Conservation (phyloP, 306 rosid species). For the Dicorynia guianensis region DNA sequence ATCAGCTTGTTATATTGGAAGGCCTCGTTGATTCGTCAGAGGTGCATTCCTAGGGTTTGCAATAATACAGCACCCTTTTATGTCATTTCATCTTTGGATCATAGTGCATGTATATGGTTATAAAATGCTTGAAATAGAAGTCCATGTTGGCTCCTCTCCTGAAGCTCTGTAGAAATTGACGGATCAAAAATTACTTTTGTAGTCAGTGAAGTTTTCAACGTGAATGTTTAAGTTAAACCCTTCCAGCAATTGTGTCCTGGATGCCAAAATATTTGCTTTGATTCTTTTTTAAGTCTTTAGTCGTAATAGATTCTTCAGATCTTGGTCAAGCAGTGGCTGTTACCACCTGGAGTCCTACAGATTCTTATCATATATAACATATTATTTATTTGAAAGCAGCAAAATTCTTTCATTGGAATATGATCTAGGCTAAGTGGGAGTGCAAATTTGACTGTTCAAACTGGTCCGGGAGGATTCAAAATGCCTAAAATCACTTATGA, state of each 20-base stretch:
- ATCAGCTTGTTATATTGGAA: conserved; percentile 88
- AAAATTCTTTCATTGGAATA: not conserved
- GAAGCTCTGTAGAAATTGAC: conserved; percentile 34
- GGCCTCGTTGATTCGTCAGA: conserved; percentile 75
- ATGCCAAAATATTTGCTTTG: not conserved
- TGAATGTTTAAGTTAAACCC: not conserved
- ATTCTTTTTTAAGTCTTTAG: conserved; percentile 4
- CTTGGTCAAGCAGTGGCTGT: conserved; percentile 11
- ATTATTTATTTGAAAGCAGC: conserved; percentile 12
- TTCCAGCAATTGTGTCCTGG: conserved; percentile 13
- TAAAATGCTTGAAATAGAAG: conserved; percentile 28
- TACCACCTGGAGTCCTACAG: not conserved
- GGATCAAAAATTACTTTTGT: conserved; percentile 27
- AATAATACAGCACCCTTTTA: conserved; percentile 24
- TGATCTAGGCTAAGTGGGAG: conserved; percentile 6
- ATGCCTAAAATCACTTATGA: not conserved
- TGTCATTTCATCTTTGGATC: conserved; percentile 28
- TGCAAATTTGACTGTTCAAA: conserved; percentile 2
- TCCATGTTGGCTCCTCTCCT: conserved; percentile 30
- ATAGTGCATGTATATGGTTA: conserved; percentile 27
- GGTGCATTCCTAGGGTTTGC: conserved; percentile 51
- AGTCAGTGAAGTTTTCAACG: conserved; percentile 9
- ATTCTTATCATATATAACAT: conserved; percentile 26
- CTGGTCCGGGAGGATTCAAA: not conserved
- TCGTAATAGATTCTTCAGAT: conserved; percentile 31